Evolutionary conservation across 1,284 basidiomycete genomes (phyloP).

Genomic region (Meripilus lineatus): DNA sequence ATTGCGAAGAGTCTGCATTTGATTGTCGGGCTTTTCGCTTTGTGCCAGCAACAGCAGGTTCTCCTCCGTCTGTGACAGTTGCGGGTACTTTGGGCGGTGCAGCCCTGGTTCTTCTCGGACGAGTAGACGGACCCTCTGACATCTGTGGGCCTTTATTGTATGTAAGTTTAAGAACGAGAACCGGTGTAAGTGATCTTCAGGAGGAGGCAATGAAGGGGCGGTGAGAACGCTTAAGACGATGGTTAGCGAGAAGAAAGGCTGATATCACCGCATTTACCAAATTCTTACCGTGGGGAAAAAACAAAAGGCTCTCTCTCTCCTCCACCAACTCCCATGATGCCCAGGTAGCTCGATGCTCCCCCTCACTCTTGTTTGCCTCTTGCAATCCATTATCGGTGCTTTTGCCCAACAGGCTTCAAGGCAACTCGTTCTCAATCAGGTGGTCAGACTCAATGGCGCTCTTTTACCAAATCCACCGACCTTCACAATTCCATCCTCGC

Average conservation of each 20-base stretch:
- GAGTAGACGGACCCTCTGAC: too few species aligned
- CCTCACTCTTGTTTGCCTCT: slow-evolving; percentile 17
- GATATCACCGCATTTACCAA: too few species aligned
- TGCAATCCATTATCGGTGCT: slow-evolving; percentile 17
- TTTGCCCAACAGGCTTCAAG: slow-evolving; percentile 17
- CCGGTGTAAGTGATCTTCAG: too few species aligned
- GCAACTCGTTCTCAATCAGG: slow-evolving; percentile 17
- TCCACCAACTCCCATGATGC: neutral
- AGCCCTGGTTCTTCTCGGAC: neutral
- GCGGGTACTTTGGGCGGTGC: neutral
- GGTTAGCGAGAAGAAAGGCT: too few species aligned
- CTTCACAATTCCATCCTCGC: slow-evolving; percentile 30
- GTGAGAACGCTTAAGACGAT: too few species aligned
- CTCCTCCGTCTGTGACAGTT: neutral
- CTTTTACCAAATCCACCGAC: slow-evolving; percentile 18
- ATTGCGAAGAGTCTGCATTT: slow-evolving; percentile 4
- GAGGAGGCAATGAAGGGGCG: too few species aligned
- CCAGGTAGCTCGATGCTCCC: slow-evolving; percentile 14
- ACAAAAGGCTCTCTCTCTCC: neutral
- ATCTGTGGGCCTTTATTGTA: too few species aligned
- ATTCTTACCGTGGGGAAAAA: too few species aligned
- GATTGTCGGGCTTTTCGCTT: slow-evolving; percentile 5
- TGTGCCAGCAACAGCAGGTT: neutral
- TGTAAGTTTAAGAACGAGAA: too few species aligned
- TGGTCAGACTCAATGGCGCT: slow-evolving; percentile 15